These are phyloP conservation scores for Persicaria maculosa DNA, from an alignment of 148 eudicot species.

Conservation along the genomic window DNA sequence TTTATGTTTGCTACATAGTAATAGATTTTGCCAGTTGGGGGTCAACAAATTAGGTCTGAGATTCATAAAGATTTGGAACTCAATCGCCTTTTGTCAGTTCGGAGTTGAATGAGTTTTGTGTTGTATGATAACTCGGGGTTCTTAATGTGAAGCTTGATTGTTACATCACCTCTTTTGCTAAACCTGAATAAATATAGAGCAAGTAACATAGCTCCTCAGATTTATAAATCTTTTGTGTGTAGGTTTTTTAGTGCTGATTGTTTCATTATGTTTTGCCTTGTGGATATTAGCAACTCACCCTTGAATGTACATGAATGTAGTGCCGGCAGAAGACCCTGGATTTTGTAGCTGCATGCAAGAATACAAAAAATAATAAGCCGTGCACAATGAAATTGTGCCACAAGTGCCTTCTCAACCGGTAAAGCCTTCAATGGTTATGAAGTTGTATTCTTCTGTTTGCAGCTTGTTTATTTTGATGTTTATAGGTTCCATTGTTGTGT, in stretches of 20 bases:
- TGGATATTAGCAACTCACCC: background rate
- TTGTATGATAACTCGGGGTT: background rate
- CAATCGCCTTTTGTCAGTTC: background rate
- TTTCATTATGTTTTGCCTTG: background rate
- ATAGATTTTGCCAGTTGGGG: background rate
- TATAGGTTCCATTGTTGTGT: constrained; percentile 4
- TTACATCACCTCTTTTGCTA: background rate
- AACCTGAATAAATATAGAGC: background rate
- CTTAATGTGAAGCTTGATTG: background rate
- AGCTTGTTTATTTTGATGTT: background rate
- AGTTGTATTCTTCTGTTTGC: background rate
- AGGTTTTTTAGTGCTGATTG: constrained; percentile 8
- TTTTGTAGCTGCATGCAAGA: constrained; percentile 66
- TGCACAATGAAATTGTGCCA: constrained; percentile 62
- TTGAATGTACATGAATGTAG: constrained; percentile 21
- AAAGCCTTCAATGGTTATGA: background rate
- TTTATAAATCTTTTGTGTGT: background rate
- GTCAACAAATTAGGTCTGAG: background rate
- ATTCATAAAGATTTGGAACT: background rate
- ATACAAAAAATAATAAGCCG: constrained; percentile 41
- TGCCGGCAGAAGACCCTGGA: constrained; percentile 85
- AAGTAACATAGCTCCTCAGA: background rate
- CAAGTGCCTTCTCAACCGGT: constrained; percentile 86
- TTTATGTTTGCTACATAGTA: background rate
- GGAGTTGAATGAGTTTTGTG: background rate